phyloP scores from a whole-genome alignment of 306 rosid genomes.

The Lablab purpureus region DNA sequence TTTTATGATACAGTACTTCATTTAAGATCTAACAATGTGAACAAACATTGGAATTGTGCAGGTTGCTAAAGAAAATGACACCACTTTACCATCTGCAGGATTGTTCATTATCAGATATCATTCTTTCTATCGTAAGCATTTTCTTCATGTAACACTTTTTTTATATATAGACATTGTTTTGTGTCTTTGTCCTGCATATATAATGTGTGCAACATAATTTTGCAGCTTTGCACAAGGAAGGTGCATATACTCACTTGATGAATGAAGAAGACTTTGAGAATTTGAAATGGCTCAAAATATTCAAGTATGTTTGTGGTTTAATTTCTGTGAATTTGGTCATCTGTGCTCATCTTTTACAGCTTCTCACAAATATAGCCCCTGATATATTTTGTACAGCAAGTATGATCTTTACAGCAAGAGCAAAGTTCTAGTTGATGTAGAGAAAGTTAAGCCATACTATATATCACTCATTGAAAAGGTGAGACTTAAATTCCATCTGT shows the following conservation, averaged over 20 bases:
- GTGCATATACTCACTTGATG: slow-evolving; percentile 78
- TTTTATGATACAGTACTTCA: background rate
- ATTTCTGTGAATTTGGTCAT: too few relatives aligned
- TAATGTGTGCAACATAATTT: background rate
- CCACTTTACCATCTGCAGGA: slow-evolving; percentile 56
- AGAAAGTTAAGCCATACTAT: slow-evolving; percentile 82
- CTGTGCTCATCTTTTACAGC: background rate
- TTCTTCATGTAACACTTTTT: too few relatives aligned
- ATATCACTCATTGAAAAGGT: slow-evolving; percentile 79
- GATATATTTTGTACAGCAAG: slow-evolving; percentile 55
- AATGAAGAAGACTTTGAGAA: slow-evolving; percentile 75
- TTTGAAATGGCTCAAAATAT: slow-evolving; percentile 72
- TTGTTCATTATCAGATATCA: slow-evolving; percentile 57
- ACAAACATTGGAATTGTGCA: background rate
- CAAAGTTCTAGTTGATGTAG: slow-evolving; percentile 66
- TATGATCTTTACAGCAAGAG: slow-evolving; percentile 92
- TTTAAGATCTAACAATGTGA: background rate
- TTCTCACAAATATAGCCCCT: background rate
- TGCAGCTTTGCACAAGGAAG: slow-evolving; percentile 76
- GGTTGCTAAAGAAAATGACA: slow-evolving; percentile 54
- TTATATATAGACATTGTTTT: too few relatives aligned
- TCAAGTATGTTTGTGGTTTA: slow-evolving; percentile 29
- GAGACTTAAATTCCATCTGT: background rate
- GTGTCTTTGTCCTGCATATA: too few relatives aligned
- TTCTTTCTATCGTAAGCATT: slow-evolving; percentile 51